Base-by-base conservation (phyloP, 78 protist species). In the Dictyostelium firmibasis region DNA sequence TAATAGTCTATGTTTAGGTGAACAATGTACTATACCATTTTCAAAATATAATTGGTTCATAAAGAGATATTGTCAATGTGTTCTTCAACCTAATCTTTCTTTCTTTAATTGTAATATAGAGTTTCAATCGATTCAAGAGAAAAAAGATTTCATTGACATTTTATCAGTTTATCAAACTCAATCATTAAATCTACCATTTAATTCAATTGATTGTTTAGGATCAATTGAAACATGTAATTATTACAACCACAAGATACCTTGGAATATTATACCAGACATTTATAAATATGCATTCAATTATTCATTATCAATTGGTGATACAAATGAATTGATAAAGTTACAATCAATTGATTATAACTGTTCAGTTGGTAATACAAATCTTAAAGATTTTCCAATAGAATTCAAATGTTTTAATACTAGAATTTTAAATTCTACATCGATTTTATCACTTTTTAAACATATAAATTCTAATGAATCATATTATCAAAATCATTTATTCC, bases 121-220 rank as follows among this genome's bases (percentile, higher is more conserved):
- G 18, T 67, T 67, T 67, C 0, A 3, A 67, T 11, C 31, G 3
- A 67, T 67, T 67, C 75, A 67, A 67, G 75, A 67, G 31, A 67
- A 67, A 67, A 67, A 67, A 27, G 75, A 67, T 67, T 67, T 67
- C 75, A 67, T 67, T 25, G 75, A 67, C 27, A 67, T 67, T 7
- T 11, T 67, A 67, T 67, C 75, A 67, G 14, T 67, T 67, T 67
- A 67, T 67, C 75, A 67, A 67, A 67, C 75, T 27, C 75, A 67
- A 67, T 29, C 9, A 11, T 27, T 67, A 67, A 67, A 67, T 25
- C 18, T 67, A 67, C 75, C 75, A 67, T 67, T 25, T 29, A 67
- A 67, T 67, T 67, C 75, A 67, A 67, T 29, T 0, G 75, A 67
- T 27, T 67, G 38, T 11, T 29, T 67, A 27, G 75, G 75, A 25